These are phyloP conservation scores for Boletus sp. DNA, from an alignment of 768 basidiomycete species.

Conservation along the genomic window DNA sequence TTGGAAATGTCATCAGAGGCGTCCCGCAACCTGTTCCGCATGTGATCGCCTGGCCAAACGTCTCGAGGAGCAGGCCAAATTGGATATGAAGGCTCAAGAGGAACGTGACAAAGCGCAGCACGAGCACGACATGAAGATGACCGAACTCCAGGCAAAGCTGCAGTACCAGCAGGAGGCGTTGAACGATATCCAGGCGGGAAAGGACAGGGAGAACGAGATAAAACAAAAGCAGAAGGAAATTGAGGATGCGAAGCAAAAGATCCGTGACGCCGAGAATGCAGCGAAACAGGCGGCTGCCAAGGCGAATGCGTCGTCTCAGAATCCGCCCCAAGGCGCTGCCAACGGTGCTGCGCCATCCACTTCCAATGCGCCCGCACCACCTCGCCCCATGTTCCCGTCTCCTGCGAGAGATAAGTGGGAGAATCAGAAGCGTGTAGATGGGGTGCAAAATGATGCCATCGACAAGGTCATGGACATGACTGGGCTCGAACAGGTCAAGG, in stretches of 20 bases:
- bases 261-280: constrained; percentile 7
- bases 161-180: constrained; percentile 26
- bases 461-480: constrained; percentile 69
- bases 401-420: constrained; percentile 50
- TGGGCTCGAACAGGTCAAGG: constrained; percentile 65
- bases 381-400: constrained; percentile 27
- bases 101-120: constrained; percentile 44
- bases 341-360: constrained; percentile 1
- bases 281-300: constrained; percentile 11
- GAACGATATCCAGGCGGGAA: constrained; percentile 40
- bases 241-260: constrained; percentile 28
- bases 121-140: constrained; percentile 41
- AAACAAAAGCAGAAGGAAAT: constrained; percentile 46
- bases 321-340: neutral
- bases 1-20: constrained; percentile 45
- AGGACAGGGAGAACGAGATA: constrained; percentile 41
- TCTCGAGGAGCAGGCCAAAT: constrained; percentile 39
- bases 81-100: constrained; percentile 41
- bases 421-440: constrained; percentile 52
- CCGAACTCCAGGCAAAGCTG: constrained; percentile 42
- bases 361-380: constrained; percentile 2
- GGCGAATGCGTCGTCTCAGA: neutral
- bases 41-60: constrained; percentile 44
- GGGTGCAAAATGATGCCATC: constrained; percentile 49
- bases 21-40: constrained; percentile 38